Conservation (phyloP, 352 stramenopile genomes). For the Globisporangium emineosum region DNA sequence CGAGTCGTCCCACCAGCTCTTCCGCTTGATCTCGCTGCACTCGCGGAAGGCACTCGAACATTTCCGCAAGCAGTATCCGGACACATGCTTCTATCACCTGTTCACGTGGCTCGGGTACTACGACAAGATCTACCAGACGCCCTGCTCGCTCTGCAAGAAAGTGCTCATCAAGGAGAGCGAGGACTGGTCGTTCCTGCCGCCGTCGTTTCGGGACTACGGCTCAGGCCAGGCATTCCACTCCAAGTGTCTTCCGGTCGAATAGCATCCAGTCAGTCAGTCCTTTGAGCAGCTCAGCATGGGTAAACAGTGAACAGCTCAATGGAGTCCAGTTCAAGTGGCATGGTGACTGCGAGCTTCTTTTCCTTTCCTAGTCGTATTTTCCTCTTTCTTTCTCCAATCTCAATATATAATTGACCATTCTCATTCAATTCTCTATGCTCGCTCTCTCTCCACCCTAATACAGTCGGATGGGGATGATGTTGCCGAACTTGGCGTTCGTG, state of each 20-base stretch:
- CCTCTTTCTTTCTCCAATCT: conserved; percentile 10
- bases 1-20: conserved; percentile 76
- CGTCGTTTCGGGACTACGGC: conserved; percentile 83
- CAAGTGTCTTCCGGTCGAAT: conserved; percentile 74
- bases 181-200: conserved; percentile 76
- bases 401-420: conserved; percentile 13
- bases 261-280: background rate
- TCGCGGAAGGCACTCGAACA: conserved; percentile 75
- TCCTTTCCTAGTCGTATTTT: conserved; percentile 7
- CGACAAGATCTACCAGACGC: conserved; percentile 88
- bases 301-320: background rate
- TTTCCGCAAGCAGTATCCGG: conserved; percentile 81
- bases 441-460: conserved; percentile 10
- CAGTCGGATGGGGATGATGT: conserved; percentile 67
- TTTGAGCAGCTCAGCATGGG: background rate
- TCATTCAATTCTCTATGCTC: background rate
- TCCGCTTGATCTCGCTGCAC: conserved; percentile 75
- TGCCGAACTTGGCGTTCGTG: conserved; percentile 34
- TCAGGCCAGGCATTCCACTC: conserved; percentile 80
- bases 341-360: background rate
- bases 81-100: conserved; percentile 86
- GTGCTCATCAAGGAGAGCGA: conserved; percentile 79
- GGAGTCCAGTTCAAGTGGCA: background rate
- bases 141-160: conserved; percentile 84
- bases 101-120: conserved; percentile 86